Base-by-base conservation (phyloP, 2,329 filamentous ascomycete genomes). In the Aspergillus novofumigatus region DNA sequence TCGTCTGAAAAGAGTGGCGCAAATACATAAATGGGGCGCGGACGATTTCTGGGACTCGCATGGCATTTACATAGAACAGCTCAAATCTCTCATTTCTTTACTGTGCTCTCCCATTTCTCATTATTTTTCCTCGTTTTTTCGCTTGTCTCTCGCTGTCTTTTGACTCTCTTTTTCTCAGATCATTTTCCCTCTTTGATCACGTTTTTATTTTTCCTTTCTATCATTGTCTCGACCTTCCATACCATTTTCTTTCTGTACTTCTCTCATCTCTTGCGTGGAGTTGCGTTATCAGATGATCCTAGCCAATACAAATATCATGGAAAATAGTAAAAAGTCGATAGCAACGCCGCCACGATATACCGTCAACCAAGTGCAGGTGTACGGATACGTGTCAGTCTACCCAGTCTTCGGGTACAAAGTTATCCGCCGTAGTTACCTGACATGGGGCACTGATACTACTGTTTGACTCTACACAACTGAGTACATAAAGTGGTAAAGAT, bases 21-120 rank as follows among this genome's bases (percentile, higher is more conserved):
- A 71, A 69, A 65, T 70, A 69, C 62, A 70, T 72, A 71, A 72
- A 72, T 62, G 70, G 68, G 66, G 66, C 70, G 67, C 68, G 63
- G 68, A 67, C 67, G 66, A 68, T 67, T 69, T 71, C 67, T 72
- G 67, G 67, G 67, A 70, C 64, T 72, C 65, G 66, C 70, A 72
- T 70, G 70, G 70, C 69, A 73, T 35, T 72, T 70, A 70, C 68
- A 72, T 71, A 72, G 68, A 72, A 67, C 65, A 68, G 68, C 65
- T 67, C 23, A 20, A 25, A 44, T 11, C n/a, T n/a, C 20, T 71
- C 66, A 70, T 67, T 65, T 70, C 61, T 70, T 69, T 70, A 56
- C 59, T 65, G 59, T 59, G 59, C 59, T 60, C 57, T 58, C 58
- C 52, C 57, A 55, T 52, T 42, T 10, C 54, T 38, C 25, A 38